Percentiles rank a stretch among this genome's conserved stretches.
Conservation (phyloP, 2,329 filamentous ascomycete species). For the Cercospora sp. region DNA sequence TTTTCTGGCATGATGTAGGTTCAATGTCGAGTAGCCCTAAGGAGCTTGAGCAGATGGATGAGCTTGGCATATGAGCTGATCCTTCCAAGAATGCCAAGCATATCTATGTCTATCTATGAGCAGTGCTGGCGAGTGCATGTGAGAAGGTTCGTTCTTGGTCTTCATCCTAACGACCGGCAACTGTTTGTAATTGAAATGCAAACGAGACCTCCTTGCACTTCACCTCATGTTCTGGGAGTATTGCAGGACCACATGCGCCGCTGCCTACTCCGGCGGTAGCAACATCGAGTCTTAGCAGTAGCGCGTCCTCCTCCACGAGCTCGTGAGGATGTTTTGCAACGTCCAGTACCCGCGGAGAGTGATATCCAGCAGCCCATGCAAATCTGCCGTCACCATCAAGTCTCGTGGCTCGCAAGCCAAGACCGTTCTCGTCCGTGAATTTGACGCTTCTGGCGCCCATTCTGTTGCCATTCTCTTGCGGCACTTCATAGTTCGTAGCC, state of each 20-base stretch:
- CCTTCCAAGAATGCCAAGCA: neutral
- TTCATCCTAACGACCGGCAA: neutral
- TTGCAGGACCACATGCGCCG: slow-evolving; percentile 18
- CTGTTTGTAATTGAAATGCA: slow-evolving; percentile 10
- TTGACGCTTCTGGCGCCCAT: slow-evolving; percentile 60
- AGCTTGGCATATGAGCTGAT: neutral
- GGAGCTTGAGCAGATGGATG: neutral
- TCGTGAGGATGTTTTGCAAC: slow-evolving; percentile 23
- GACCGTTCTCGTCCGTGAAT: slow-evolving; percentile 28
- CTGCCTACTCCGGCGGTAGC: slow-evolving; percentile 16
- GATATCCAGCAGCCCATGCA: slow-evolving; percentile 23
- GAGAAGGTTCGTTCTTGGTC: neutral
- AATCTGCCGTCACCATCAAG: slow-evolving; percentile 16
- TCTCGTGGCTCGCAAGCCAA: slow-evolving; percentile 39
- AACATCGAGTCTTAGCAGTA: slow-evolving; percentile 16
- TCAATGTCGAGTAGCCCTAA: neutral
- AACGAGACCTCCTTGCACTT: slow-evolving; percentile 10
- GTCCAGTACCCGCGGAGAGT: slow-evolving; percentile 20
- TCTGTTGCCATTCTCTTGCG: slow-evolving; percentile 66
- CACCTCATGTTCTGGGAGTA: slow-evolving; percentile 10
- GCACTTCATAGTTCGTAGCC: slow-evolving; percentile 62
- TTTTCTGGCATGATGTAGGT: neutral
- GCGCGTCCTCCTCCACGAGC: slow-evolving; percentile 16
- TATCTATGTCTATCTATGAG: neutral
- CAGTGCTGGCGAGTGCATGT: neutral